A percentile compares a stretch with the other conserved stretches of the same genome.
Conservation (phyloP, 2,329 filamentous ascomycete genomes). For the Epichloe sp. region DNA sequence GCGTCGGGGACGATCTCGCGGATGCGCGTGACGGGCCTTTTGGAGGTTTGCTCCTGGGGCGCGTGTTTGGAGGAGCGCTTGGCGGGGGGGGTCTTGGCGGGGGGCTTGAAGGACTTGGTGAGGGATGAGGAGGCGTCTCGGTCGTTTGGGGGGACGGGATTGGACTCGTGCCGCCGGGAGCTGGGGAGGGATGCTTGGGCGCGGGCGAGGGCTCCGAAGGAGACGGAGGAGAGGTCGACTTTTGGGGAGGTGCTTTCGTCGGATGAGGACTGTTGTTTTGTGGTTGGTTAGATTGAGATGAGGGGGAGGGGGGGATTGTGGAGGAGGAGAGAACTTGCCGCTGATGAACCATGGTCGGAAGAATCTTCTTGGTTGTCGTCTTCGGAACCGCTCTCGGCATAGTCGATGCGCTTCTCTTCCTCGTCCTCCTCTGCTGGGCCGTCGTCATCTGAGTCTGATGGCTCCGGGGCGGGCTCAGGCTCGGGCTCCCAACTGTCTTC, state of each 20-base stretch:
- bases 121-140: neutral
- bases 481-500: constrained; percentile 31
- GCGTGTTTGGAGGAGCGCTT: constrained; percentile 68
- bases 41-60: constrained; percentile 69
- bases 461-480: constrained; percentile 14
- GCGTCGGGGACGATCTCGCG: constrained; percentile 53
- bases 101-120: constrained; percentile 1
- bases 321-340: constrained; percentile 11
- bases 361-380: constrained; percentile 20
- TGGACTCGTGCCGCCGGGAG: constrained; percentile 14
- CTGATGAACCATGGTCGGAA: constrained; percentile 14
- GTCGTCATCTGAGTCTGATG: constrained; percentile 16
- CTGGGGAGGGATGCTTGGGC: constrained; percentile 57
- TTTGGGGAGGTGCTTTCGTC: constrained; percentile 11
- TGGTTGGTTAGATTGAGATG: neutral
- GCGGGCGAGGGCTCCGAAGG: constrained; percentile 82
- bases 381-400: constrained; percentile 15
- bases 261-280: neutral
- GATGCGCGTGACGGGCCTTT: constrained; percentile 68
- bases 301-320: constrained; percentile 12
- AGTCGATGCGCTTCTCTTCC: constrained; percentile 14
- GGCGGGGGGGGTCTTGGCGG: constrained; percentile 1
- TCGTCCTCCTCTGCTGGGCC: constrained; percentile 12
- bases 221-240: constrained; percentile 47
- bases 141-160: constrained; percentile 6